Percentiles rank a stretch among this genome's conserved stretches.
Evolutionary conservation across 73 alveolate species (phyloP).

Genomic region (Paramecium tetraurelia): DNA sequence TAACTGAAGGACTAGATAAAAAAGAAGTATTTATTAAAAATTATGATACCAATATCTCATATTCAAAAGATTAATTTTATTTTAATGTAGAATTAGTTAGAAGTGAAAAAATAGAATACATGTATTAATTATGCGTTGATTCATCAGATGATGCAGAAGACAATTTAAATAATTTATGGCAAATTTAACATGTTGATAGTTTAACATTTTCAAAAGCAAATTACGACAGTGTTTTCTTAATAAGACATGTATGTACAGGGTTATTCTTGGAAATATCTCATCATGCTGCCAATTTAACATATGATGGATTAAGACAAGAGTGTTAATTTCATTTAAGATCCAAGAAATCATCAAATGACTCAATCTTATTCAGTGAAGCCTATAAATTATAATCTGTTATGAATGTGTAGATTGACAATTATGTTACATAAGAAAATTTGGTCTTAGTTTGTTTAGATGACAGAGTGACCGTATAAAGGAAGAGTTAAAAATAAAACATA

Average conservation of each 20-base stretch:
- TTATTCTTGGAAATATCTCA: neutral
- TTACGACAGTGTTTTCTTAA: conserved; percentile 3
- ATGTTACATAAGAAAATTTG: neutral
- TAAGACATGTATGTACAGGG: conserved; percentile 43
- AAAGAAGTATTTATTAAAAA: neutral
- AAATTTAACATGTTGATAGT: neutral
- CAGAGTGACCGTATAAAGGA: neutral
- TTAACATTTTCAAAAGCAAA: neutral
- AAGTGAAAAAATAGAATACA: neutral
- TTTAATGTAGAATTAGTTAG: neutral
- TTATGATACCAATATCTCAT: neutral
- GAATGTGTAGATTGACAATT: neutral
- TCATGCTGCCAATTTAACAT: neutral
- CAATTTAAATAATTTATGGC: conserved; percentile 17
- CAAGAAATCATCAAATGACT: neutral
- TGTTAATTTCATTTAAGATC: conserved; percentile 1
- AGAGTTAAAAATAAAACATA: neutral
- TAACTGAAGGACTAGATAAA: neutral
- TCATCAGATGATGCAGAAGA: neutral
- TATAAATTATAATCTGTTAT: neutral
- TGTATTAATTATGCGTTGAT: conserved; percentile 10
- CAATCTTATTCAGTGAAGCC: neutral
- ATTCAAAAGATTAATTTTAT: neutral
- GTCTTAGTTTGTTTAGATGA: neutral
- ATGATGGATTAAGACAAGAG: neutral